These are phyloP conservation scores for Carex kokanica DNA, from an alignment of 176 grass and related monocot genomes.

Conservation along the genomic window DNA sequence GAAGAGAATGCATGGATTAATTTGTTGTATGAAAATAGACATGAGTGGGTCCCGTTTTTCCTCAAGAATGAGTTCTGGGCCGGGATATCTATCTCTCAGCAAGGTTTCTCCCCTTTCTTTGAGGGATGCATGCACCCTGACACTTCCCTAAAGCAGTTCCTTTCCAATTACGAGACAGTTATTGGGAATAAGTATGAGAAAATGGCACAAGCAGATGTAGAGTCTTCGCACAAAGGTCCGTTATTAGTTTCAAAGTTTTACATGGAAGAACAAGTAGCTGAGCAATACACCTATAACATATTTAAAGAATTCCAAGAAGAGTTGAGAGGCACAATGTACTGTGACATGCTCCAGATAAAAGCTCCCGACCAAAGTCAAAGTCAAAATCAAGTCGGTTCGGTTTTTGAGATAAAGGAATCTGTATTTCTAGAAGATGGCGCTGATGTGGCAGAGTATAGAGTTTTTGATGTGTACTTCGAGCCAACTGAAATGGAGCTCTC, in stretches of 20 bases:
- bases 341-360: slow-evolving; percentile 69
- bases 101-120: slow-evolving; percentile 66
- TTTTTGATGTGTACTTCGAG: slow-evolving; percentile 69
- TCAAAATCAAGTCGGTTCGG: slow-evolving; percentile 25
- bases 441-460: slow-evolving; percentile 61
- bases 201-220: slow-evolving; percentile 74
- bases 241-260: slow-evolving; percentile 88
- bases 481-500: slow-evolving; percentile 47
- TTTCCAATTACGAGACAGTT: slow-evolving; percentile 81
- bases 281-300: slow-evolving; percentile 86
- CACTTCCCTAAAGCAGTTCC: slow-evolving; percentile 94
- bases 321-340: slow-evolving; percentile 96
- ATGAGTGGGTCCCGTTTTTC: slow-evolving; percentile 72
- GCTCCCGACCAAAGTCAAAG: slow-evolving; percentile 34
- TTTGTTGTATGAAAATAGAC: slow-evolving; percentile 69
- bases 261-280: slow-evolving; percentile 91
- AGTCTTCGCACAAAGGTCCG: slow-evolving; percentile 81
- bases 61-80: slow-evolving; percentile 90
- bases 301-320: slow-evolving; percentile 97
- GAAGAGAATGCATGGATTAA: slow-evolving; percentile 76
- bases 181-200: slow-evolving; percentile 91
- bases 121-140: slow-evolving; percentile 90
- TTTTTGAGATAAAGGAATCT: slow-evolving; percentile 91
- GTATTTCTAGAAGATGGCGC: slow-evolving; percentile 79
- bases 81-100: slow-evolving; percentile 70